phyloP scores from a whole-genome alignment of 306 rosid species.

The Begonia masoniana region DNA sequence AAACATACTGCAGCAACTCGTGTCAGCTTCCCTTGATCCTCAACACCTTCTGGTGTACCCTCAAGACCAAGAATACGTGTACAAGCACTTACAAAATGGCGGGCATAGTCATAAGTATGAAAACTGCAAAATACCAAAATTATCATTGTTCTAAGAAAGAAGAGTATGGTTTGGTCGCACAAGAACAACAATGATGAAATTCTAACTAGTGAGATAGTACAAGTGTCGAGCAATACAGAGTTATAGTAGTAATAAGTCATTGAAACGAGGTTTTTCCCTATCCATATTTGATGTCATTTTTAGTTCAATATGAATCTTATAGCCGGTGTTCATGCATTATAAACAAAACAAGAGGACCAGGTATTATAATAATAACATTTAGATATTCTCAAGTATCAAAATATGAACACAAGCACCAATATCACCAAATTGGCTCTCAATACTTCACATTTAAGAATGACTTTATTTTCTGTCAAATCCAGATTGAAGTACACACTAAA shows the following conservation, averaged over 20 bases:
- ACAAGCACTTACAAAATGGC: conserved; percentile 88
- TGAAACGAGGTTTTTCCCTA: not conserved
- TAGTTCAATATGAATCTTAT: too few relatives aligned
- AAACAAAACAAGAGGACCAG: too few relatives aligned
- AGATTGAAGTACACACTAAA: too few relatives aligned
- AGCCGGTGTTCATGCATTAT: too few relatives aligned
- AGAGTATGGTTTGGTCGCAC: not conserved
- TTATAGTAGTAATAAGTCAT: not conserved
- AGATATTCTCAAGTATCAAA: too few relatives aligned
- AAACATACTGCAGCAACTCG: conserved; percentile 83
- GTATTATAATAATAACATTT: too few relatives aligned
- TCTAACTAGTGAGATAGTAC: not conserved
- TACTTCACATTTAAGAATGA: too few relatives aligned
- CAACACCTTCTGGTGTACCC: conserved; percentile 92
- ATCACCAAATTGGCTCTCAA: too few relatives aligned
- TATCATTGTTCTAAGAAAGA: not conserved
- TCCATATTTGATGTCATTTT: too few relatives aligned
- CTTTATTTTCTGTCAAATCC: too few relatives aligned
- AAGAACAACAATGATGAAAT: too few relatives aligned
- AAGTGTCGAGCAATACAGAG: not conserved
- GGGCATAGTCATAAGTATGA: conserved; percentile 87
- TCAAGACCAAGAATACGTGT: conserved; percentile 87
- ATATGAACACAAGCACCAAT: too few relatives aligned
- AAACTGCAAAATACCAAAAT: conserved; percentile 30
- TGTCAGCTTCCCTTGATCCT: conserved; percentile 80